phyloP scores from a whole-genome alignment of 345 rosid genomes.

The Populus alba region DNA sequence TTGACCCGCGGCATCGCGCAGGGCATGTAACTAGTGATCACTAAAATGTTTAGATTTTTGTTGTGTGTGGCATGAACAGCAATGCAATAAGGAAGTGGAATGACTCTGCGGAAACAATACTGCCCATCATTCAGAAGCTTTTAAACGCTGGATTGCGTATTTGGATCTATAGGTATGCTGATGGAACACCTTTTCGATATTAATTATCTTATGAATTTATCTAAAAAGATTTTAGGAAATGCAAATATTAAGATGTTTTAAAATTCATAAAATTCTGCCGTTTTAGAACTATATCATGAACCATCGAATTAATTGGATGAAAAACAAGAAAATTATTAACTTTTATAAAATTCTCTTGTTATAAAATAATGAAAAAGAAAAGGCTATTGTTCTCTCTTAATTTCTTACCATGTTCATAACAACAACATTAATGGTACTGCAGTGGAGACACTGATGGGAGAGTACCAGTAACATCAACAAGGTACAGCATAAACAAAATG shows the following conservation, averaged over 20 bases:
- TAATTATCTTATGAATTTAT: no score
- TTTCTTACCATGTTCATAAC: no score
- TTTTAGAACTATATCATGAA: neutral
- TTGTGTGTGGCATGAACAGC: constrained; percentile 19
- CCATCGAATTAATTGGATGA: no score
- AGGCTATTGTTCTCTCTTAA: no score
- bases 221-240: no score
- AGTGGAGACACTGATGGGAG: constrained; percentile 91
- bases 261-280: no score
- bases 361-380: no score
- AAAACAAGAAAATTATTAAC: no score
- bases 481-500: constrained; percentile 60
- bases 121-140: constrained; percentile 63
- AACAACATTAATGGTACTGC: neutral
- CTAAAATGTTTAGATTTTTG: neutral
- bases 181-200: neutral
- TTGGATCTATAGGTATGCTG: constrained; percentile 66
- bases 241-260: no score
- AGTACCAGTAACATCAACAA: constrained; percentile 74
- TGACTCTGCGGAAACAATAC: constrained; percentile 44
- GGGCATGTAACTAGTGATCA: no score
- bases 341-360: no score
- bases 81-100: constrained; percentile 40
- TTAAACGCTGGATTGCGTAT: constrained; percentile 54
- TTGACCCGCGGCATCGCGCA: no score